These are phyloP conservation scores for Trichoderma sp. DNA, from an alignment of 2,329 filamentous ascomycete genomes.

Conservation along the genomic window DNA sequence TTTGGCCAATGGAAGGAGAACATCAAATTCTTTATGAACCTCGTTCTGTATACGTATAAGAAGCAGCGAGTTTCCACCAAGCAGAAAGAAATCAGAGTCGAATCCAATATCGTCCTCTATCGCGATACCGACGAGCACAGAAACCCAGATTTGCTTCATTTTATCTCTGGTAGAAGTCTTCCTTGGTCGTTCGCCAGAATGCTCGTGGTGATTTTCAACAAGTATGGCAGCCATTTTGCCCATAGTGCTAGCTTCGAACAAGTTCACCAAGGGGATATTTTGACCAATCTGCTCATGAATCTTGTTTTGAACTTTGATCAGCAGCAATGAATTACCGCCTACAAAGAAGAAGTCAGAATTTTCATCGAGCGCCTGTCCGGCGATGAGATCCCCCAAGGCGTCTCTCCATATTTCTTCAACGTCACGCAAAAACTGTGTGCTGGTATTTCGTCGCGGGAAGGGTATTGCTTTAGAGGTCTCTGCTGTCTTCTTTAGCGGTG, in stretches of 20 bases:
- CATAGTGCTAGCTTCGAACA: neutral
- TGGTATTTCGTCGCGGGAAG: neutral
- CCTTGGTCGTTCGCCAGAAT: neutral
- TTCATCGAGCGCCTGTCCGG: neutral
- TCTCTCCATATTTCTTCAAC: neutral
- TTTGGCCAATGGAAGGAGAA: neutral
- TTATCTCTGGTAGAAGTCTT: neutral
- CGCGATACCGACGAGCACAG: neutral
- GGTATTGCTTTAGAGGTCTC: neutral
- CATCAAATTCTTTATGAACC: neutral
- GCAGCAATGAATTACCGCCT: neutral
- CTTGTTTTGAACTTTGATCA: neutral
- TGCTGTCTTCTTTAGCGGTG: neutral
- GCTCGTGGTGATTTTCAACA: neutral
- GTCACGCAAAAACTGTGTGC: neutral
- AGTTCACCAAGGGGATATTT: neutral
- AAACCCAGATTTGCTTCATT: neutral
- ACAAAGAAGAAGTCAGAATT: neutral
- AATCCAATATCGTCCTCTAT: neutral
- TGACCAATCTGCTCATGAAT: neutral
- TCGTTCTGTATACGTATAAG: neutral
- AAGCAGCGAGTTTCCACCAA: neutral
- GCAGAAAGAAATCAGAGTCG: neutral
- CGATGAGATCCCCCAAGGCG: neutral
- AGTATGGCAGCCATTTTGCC: neutral